These are phyloP conservation scores for Gillenia trifoliata DNA, from an alignment of 306 rosid genomes.

Conservation along the genomic window DNA sequence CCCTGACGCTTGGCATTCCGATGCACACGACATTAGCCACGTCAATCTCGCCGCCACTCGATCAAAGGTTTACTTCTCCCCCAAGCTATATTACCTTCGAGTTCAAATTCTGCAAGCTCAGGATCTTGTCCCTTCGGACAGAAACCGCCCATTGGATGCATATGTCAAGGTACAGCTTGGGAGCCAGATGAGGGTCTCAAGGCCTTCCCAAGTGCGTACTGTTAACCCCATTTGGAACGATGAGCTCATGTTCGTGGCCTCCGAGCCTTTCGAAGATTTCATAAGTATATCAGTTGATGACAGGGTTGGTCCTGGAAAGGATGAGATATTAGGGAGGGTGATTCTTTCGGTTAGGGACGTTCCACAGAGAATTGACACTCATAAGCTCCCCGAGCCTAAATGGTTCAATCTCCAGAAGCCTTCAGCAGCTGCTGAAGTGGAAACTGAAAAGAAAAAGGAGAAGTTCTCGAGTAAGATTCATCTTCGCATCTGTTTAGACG, in stretches of 20 bases:
- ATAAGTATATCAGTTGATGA: slow-evolving; percentile 64
- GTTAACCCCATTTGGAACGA: slow-evolving; percentile 73
- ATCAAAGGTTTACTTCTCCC: slow-evolving; percentile 88
- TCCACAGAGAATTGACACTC: slow-evolving; percentile 41
- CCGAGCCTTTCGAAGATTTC: slow-evolving; percentile 83
- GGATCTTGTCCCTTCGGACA: slow-evolving; percentile 66
- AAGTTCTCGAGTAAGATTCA: slow-evolving; percentile 91
- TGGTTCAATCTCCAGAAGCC: slow-evolving; percentile 72
- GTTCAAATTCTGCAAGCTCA: slow-evolving; percentile 79
- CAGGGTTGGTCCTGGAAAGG: slow-evolving; percentile 45
- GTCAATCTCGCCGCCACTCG: slow-evolving; percentile 61
- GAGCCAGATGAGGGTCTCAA: slow-evolving; percentile 48
- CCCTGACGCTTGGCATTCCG: slow-evolving; percentile 97
- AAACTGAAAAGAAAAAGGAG: slow-evolving; percentile 67
- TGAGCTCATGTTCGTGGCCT: slow-evolving; percentile 80
- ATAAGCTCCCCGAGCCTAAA: slow-evolving; percentile 59
- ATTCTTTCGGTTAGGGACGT: slow-evolving; percentile 44
- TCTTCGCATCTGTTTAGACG: slow-evolving; percentile 59
- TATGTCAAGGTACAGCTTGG: slow-evolving; percentile 56
- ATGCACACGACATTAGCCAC: slow-evolving; percentile 76
- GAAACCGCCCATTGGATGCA: slow-evolving; percentile 42
- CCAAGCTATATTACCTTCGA: slow-evolving; percentile 78
- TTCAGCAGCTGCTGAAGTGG: slow-evolving; percentile 35
- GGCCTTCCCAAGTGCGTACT: slow-evolving; percentile 31
- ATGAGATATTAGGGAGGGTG: slow-evolving; percentile 63